Evolutionary conservation across 768 basidiomycete species (phyloP).

Genomic region (Exidia glandulosa): DNA sequence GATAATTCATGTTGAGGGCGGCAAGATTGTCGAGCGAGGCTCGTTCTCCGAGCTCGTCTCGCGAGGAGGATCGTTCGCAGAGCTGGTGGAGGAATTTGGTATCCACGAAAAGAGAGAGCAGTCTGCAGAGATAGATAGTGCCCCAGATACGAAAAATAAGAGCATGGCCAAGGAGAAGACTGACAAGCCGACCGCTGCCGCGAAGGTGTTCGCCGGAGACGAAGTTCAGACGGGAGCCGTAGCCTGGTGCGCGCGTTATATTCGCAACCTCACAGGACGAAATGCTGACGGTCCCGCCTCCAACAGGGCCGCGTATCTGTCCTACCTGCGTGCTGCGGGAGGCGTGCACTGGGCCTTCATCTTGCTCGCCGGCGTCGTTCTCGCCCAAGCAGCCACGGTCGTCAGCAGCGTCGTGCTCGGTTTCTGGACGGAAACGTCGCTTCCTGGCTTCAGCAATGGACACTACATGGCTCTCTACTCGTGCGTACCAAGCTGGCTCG

Average conservation of each 20-base stretch:
- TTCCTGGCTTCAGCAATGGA: slow-evolving; percentile 43
- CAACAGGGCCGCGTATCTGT: slow-evolving; percentile 33
- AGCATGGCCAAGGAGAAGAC: slow-evolving; percentile 26
- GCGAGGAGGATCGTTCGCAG: slow-evolving; percentile 32
- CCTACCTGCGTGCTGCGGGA: slow-evolving; percentile 36
- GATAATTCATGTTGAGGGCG: slow-evolving; percentile 11
- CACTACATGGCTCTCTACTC: slow-evolving; percentile 56
- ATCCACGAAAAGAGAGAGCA: slow-evolving; percentile 18
- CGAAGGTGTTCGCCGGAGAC: slow-evolving; percentile 21
- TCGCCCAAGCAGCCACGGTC: slow-evolving; percentile 21
- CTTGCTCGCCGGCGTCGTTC: not conserved
- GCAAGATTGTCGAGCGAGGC: slow-evolving; percentile 16
- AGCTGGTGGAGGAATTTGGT: slow-evolving; percentile 47
- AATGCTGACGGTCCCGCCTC: slow-evolving; percentile 34
- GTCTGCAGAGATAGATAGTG: slow-evolving; percentile 5
- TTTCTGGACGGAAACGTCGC: slow-evolving; percentile 56
- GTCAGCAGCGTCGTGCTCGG: slow-evolving; percentile 59
- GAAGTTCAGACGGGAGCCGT: slow-evolving; percentile 48
- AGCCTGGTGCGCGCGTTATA: slow-evolving; percentile 32
- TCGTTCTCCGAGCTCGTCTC: slow-evolving; percentile 26
- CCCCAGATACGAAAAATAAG: slow-evolving; percentile 11
- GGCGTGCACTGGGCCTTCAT: slow-evolving; percentile 33
- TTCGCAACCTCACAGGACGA: slow-evolving; percentile 26
- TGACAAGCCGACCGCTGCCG: slow-evolving; percentile 16
- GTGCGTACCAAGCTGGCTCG: slow-evolving; percentile 26